Conservation (phyloP, 2,329 filamentous ascomycete genomes). For the Colletotrichum shisoi region DNA sequence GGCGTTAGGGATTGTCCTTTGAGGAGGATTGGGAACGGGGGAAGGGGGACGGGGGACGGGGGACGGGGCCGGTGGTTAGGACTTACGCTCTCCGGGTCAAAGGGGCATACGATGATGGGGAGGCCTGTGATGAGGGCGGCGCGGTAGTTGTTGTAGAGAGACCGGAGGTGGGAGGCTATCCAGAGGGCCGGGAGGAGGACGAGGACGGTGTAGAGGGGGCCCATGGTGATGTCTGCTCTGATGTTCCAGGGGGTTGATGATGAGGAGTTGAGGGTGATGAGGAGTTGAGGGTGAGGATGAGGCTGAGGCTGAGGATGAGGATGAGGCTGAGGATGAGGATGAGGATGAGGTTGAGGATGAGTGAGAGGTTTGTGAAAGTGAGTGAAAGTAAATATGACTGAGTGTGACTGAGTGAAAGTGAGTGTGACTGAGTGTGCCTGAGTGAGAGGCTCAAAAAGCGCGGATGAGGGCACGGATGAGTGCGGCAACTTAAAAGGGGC, state of each 20-base stretch:
- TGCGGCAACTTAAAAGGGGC: too few species aligned
- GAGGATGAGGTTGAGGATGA: background rate
- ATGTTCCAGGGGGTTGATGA: too few species aligned
- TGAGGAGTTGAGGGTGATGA: too few species aligned
- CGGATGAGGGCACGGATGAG: background rate
- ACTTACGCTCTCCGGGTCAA: conserved; percentile 6
- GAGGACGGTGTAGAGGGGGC: background rate
- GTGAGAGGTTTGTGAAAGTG: too few species aligned
- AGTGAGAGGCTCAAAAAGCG: background rate
- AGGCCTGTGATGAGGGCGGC: background rate
- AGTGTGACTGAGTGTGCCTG: background rate
- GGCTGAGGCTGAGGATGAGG: background rate
- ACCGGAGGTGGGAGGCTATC: conserved; percentile 29
- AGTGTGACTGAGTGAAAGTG: background rate
- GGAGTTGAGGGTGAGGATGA: background rate
- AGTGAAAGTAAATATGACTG: background rate
- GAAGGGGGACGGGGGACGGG: background rate
- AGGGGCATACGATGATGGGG: conserved; percentile 6
- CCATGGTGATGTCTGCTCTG: background rate
- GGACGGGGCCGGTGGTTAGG: background rate
- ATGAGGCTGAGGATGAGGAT: too few species aligned
- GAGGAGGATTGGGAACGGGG: too few species aligned
- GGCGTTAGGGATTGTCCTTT: too few species aligned
- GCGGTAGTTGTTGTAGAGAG: conserved; percentile 7
- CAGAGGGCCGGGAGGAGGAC: background rate